Evolutionary conservation across 208 protist species (phyloP).

Genomic region (Leishmania tropica): DNA sequence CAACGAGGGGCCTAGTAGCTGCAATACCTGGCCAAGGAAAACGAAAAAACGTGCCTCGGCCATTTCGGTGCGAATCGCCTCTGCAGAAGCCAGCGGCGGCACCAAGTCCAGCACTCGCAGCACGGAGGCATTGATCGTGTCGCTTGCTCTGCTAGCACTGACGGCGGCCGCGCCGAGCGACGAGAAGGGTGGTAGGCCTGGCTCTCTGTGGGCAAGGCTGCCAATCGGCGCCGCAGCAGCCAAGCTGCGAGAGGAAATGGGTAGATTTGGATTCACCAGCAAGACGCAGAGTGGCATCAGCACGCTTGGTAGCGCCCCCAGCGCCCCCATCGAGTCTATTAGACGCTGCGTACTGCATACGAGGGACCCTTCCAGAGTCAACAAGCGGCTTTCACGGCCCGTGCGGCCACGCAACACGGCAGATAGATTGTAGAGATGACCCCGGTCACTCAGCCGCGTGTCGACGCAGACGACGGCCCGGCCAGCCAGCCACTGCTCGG

Average conservation of each 20-base stretch:
- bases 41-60: slow-evolving; percentile 65
- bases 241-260: slow-evolving; percentile 44
- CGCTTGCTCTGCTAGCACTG: slow-evolving; percentile 4
- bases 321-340: slow-evolving; percentile 76
- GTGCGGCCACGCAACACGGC: slow-evolving; percentile 55
- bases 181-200: slow-evolving; percentile 2
- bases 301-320: slow-evolving; percentile 71
- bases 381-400: slow-evolving; percentile 49
- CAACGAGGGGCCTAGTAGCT: slow-evolving; percentile 51
- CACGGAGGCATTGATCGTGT: slow-evolving; percentile 33
- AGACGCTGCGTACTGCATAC: slow-evolving; percentile 65
- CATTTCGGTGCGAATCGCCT: slow-evolving; percentile 70
- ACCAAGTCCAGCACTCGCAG: slow-evolving; percentile 66
- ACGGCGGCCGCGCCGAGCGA: slow-evolving; percentile 8
- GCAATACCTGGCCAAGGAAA: slow-evolving; percentile 60
- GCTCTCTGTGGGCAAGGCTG: slow-evolving; percentile 14
- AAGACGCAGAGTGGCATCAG: slow-evolving; percentile 74
- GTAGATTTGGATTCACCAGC: slow-evolving; percentile 66
- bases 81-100: slow-evolving; percentile 47
- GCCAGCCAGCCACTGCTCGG: slow-evolving; percentile 42
- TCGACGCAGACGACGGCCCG: slow-evolving; percentile 76
- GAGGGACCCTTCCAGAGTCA: slow-evolving; percentile 72
- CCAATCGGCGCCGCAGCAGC: not conserved
- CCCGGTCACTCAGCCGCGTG: slow-evolving; percentile 69
- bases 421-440: slow-evolving; percentile 82